Base-by-base conservation (phyloP, 805 yeast species). In the Candida manassasensis region DNA sequence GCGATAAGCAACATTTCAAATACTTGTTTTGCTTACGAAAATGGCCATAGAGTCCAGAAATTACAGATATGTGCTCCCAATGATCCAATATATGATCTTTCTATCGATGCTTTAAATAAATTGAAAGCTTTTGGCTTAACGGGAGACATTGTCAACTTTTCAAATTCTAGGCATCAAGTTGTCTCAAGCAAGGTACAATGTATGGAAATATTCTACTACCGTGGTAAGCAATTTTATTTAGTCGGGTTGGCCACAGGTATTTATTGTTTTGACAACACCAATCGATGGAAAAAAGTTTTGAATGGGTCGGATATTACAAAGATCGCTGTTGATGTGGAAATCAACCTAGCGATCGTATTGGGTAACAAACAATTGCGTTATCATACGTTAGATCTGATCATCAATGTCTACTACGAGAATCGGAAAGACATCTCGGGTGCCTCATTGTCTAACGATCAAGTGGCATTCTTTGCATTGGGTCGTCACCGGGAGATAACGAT, bases 241-340 rank as follows among this genome's bases (percentile, higher is more conserved):
- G 51, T 81, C 14, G 95, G 93, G 1, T 63, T 83, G 3, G 69
- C 69, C 2, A 58, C 66, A 35, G 95, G 96, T 0, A 57, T 87
- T 2, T 82, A 71, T 45, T 55, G 84, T 42, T 64, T 71, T n/a
- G 63, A 62, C 37, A 42, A 54, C 29, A 63, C 57, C 36, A 56
- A 59, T 30, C 61, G 63, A 13, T 84, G 94, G 93, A 72, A 64
- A 37, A 64, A 75, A 37, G 73, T 84, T 4, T 53, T 81, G 29
- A 69, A 73, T 41, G 53, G 77, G 21, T 38, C 59, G 4, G 72
- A 70, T 35, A 77, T 83, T 9, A 64, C 73, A 4, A 81, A 78
- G 47, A 57, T 89, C 33, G 73, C 71, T n/a, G 79, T 82, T 15
- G 51, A 85, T 6, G 71, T 74, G 7, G 69, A 73, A 5, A 65